A percentile compares a stretch with the other conserved stretches of the same genome.
Conservation (phyloP, 345 rosid genomes). For the Mercurialis annua region DNA sequence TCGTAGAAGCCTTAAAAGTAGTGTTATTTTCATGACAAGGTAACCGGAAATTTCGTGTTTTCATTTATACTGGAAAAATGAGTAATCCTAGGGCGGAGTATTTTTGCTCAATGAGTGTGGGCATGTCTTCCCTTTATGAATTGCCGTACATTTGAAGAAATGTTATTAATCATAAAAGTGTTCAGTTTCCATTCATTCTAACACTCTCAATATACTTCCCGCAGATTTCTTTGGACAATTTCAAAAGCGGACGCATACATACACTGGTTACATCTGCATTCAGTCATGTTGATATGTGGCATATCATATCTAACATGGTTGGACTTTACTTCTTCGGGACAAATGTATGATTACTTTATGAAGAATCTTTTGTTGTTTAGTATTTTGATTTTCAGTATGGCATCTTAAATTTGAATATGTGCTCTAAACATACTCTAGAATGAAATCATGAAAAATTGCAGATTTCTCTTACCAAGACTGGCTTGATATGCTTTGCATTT, state of each 20-base stretch:
- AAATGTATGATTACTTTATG: constrained; percentile 44
- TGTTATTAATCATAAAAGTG: neutral
- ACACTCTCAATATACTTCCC: constrained; percentile 25
- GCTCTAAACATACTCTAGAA: neutral
- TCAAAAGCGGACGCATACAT: constrained; percentile 61
- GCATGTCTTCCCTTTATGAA: neutral
- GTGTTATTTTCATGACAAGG: neutral
- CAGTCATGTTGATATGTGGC: constrained; percentile 69
- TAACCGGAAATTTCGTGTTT: neutral
- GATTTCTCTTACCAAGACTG: neutral
- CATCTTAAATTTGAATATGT: neutral
- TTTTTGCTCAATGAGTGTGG: neutral
- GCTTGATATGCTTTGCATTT: neutral
- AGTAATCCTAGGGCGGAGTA: neutral
- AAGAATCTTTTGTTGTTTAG: constrained; percentile 13
- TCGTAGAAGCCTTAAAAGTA: neutral
- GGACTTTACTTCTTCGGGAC: constrained; percentile 91
- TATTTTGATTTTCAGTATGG: neutral
- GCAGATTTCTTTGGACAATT: constrained; percentile 82
- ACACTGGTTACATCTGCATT: constrained; percentile 78
- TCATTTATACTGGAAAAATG: neutral
- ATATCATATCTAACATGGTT: constrained; percentile 74
- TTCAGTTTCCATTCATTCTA: constrained; percentile 12
- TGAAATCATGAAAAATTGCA: neutral
- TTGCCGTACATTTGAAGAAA: constrained; percentile 12